Conservation (phyloP, 768 basidiomycete species). For the Psilocybe sp. region DNA sequence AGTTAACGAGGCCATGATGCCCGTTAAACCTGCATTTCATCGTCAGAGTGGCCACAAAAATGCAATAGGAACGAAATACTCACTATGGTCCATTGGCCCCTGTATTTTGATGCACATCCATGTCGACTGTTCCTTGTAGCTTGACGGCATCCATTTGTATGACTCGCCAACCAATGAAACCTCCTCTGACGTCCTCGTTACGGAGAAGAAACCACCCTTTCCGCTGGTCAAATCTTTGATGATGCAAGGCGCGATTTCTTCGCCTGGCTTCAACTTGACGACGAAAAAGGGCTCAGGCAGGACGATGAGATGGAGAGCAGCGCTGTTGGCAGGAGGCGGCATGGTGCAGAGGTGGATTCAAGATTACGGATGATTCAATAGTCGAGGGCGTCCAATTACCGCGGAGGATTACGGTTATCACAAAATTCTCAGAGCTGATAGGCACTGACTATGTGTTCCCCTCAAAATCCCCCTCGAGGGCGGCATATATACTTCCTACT, state of each 20-base stretch:
- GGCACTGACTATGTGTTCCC: too few relatives aligned
- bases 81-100: constrained; percentile 68
- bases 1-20: constrained; percentile 52
- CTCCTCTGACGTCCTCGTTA: constrained; percentile 61
- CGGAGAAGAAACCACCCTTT: constrained; percentile 40
- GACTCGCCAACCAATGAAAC: constrained; percentile 55
- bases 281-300: constrained; percentile 43
- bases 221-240: constrained; percentile 26
- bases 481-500: too few relatives aligned
- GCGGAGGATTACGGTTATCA: too few relatives aligned
- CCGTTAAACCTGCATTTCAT: constrained; percentile 44
- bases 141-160: constrained; percentile 32
- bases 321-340: constrained; percentile 44
- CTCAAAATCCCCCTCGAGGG: too few relatives aligned
- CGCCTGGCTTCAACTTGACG: constrained; percentile 36
- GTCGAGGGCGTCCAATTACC: too few relatives aligned
- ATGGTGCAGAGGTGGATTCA: constrained; percentile 15
- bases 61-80: constrained; percentile 8
- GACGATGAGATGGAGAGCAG: constrained; percentile 47
- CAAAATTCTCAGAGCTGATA: too few relatives aligned
- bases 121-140: constrained; percentile 33
- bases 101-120: constrained; percentile 63
- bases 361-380: neutral
- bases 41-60: too few relatives aligned
- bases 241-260: constrained; percentile 32